These are phyloP conservation scores for Xylariaceae sp. DNA, from an alignment of 2,329 filamentous ascomycete species.

Conservation along the genomic window DNA sequence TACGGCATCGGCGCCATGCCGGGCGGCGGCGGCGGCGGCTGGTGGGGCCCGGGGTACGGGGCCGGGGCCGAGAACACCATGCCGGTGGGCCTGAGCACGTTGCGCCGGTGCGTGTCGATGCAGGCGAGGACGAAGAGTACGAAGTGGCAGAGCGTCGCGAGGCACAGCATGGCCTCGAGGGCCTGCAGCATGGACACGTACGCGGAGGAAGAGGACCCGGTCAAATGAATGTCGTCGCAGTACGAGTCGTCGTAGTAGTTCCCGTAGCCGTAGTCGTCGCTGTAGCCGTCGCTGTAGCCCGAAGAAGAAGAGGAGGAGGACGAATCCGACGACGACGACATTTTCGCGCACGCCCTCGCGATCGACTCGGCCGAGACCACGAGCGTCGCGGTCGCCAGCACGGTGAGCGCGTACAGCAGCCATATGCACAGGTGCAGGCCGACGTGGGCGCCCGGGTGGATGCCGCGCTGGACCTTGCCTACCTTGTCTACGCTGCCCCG, in stretches of 20 bases:
- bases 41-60: conserved; percentile 11
- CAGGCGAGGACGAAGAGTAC: conserved; percentile 56
- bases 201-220: conserved; percentile 4
- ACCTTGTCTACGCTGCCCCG: too few relatives aligned
- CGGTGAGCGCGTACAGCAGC: conserved; percentile 17
- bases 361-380: not conserved
- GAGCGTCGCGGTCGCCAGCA: conserved; percentile 10
- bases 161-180: conserved; percentile 65
- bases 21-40: conserved; percentile 9
- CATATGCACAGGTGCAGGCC: conserved; percentile 21
- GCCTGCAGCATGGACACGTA: conserved; percentile 30
- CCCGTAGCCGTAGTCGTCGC: too few relatives aligned
- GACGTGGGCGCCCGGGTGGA: conserved; percentile 25
- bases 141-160: conserved; percentile 74
- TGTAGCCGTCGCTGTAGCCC: not conserved
- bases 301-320: too few relatives aligned
- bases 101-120: conserved; percentile 24
- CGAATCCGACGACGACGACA: conserved; percentile 3
- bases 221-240: conserved; percentile 8
- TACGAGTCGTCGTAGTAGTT: conserved; percentile 10
- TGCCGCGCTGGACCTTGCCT: conserved; percentile 17
- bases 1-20: conserved; percentile 12
- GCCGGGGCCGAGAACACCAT: conserved; percentile 2
- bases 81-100: conserved; percentile 13
- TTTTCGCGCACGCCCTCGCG: conserved; percentile 4